Conservation (phyloP, 2,329 filamentous ascomycete species). For the Incumbomyces delicatus region DNA sequence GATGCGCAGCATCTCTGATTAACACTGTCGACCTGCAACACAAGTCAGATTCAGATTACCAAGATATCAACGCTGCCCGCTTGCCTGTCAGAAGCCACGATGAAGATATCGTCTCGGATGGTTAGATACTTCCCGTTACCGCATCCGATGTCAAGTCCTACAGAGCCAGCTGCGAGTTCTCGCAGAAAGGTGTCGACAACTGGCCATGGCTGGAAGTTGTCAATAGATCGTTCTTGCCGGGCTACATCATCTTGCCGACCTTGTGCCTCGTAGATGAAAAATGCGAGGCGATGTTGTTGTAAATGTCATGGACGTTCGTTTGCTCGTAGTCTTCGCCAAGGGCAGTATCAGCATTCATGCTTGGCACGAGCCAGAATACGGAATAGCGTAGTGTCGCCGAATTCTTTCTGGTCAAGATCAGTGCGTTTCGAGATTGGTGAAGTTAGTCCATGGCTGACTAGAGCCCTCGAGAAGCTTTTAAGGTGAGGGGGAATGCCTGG, state of each 20-base stretch:
- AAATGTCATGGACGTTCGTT: slow-evolving; percentile 81
- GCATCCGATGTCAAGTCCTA: slow-evolving; percentile 87
- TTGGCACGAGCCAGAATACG: not conserved
- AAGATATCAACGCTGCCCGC: slow-evolving; percentile 23
- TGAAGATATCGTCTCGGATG: slow-evolving; percentile 67
- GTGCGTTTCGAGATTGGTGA: too few relatives aligned
- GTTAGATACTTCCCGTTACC: slow-evolving; percentile 93
- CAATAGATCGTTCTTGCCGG: not conserved
- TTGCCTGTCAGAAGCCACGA: slow-evolving; percentile 77
- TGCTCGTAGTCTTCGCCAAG: slow-evolving; percentile 56
- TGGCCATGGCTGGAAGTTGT: slow-evolving; percentile 64
- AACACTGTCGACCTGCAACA: slow-evolving; percentile 48
- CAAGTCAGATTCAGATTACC: slow-evolving; percentile 30
- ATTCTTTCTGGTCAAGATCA: not conserved
- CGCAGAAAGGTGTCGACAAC: slow-evolving; percentile 72
- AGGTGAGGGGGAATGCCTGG: too few relatives aligned
- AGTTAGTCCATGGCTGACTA: too few relatives aligned
- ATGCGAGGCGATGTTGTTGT: slow-evolving; percentile 49
- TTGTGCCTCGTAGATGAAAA: slow-evolving; percentile 51
- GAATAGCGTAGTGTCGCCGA: not conserved
- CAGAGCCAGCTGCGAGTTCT: slow-evolving; percentile 54
- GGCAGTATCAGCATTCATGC: slow-evolving; percentile 4
- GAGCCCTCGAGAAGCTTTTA: too few relatives aligned
- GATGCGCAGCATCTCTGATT: slow-evolving; percentile 46
- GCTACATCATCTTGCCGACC: slow-evolving; percentile 31